A percentile compares a stretch with the other conserved stretches of the same genome.
Conservation (phyloP, 2,329 filamentous ascomycete genomes). For the Monilinia fructicola region DNA sequence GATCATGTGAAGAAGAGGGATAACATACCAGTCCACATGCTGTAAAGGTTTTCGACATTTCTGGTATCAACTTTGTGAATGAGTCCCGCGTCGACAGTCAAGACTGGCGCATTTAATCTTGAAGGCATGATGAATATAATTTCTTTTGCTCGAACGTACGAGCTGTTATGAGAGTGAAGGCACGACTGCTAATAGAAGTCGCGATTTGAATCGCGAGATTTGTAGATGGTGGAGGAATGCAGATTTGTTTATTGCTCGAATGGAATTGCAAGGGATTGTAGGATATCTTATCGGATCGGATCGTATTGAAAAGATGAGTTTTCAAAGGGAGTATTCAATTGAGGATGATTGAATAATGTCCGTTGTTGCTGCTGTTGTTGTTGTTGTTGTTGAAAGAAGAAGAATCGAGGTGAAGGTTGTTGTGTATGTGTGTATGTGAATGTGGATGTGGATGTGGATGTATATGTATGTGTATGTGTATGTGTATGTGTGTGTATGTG, state of each 20-base stretch:
- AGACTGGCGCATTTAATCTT: conserved; percentile 77
- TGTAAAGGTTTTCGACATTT: conserved; percentile 89
- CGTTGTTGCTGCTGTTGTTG: background rate
- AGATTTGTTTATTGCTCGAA: background rate
- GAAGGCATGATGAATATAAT: conserved; percentile 68
- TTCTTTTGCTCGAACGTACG: conserved; percentile 38
- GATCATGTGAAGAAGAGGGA: background rate
- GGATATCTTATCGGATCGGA: background rate
- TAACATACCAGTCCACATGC: conserved; percentile 89
- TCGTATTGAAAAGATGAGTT: background rate
- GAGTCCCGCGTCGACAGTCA: conserved; percentile 86
- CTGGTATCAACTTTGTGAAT: conserved; percentile 94
- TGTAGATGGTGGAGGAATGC: conserved; percentile 13
- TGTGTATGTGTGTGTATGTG: background rate
- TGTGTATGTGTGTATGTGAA: no score
- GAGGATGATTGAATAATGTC: background rate
- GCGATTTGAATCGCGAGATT: conserved; percentile 36
- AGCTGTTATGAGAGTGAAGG: conserved; percentile 35
- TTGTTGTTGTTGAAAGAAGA: background rate
- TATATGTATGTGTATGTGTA: background rate
- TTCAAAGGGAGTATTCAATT: background rate
- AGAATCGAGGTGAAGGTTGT: background rate
- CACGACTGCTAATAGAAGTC: conserved; percentile 36
- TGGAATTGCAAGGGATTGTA: no score
- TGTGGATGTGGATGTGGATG: background rate